phyloP scores from a whole-genome alignment of 2,329 filamentous ascomycete genomes.

The Tolypocladium capitatum region DNA sequence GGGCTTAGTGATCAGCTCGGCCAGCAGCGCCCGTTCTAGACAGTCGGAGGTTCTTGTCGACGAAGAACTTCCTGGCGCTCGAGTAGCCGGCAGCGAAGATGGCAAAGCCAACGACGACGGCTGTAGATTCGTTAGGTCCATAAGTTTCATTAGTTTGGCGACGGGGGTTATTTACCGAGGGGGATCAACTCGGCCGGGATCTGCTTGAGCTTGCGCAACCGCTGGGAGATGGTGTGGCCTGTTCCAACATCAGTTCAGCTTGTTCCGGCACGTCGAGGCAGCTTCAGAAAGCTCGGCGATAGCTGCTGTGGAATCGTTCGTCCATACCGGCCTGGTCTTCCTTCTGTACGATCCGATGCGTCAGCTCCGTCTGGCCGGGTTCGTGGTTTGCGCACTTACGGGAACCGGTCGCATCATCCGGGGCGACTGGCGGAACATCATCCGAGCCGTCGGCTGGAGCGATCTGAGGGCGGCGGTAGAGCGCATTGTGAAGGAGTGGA shows the following conservation, averaged over 20 bases:
- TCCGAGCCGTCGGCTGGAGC: slow-evolving; percentile 51
- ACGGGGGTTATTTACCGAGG: slow-evolving; percentile 49
- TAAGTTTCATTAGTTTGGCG: not conserved
- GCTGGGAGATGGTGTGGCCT: slow-evolving; percentile 97
- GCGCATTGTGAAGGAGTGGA: slow-evolving; percentile 41
- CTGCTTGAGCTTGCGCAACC: slow-evolving; percentile 76
- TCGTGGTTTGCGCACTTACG: slow-evolving; percentile 32
- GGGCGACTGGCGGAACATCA: slow-evolving; percentile 51
- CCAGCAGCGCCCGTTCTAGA: slow-evolving; percentile 48
- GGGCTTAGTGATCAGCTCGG: slow-evolving; percentile 22
- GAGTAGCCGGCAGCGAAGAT: slow-evolving; percentile 74
- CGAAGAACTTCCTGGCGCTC: slow-evolving; percentile 63
- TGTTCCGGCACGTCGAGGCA: not conserved
- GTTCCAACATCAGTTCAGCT: slow-evolving; percentile 4
- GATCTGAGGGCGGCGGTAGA: slow-evolving; percentile 53
- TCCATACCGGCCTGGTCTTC: slow-evolving; percentile 54
- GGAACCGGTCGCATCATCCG: slow-evolving; percentile 59
- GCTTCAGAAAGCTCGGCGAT: not conserved
- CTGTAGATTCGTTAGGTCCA: slow-evolving; percentile 27
- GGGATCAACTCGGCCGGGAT: slow-evolving; percentile 91
- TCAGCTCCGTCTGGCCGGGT: slow-evolving; percentile 11
- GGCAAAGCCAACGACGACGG: slow-evolving; percentile 77
- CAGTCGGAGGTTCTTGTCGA: slow-evolving; percentile 88
- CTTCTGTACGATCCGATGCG: slow-evolving; percentile 31
- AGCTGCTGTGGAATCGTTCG: not conserved